Evolutionary conservation across 164 flowering plant species (phyloP), one percentile per base, ranked within the genome.

Genomic region (Protea cynaroides): DNA sequence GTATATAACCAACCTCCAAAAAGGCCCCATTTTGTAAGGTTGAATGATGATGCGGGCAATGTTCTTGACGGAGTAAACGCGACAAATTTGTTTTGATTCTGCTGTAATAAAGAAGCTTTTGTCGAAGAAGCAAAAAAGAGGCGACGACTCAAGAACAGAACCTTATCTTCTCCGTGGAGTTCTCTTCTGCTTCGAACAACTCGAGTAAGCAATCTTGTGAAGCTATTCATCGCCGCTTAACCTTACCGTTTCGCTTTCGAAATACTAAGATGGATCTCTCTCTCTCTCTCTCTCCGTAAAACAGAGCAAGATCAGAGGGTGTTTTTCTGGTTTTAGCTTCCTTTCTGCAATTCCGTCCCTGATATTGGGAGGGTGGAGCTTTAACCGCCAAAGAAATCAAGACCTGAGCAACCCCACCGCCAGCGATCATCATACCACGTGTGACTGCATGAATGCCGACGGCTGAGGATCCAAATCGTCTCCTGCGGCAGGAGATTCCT

Each of bases 181-280:
- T 61, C 37, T 23, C 25, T 10, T 29, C 34, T 29, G 5, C 34
- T 29, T 61, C 53, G 59, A 59, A 59, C 18, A 10, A 11, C 18
- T 59, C 47, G 62, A 8, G 62, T 40, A 40, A 59, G 8, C 50
- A 59, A 14, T 59, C 50, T 40, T 59, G 50, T 25, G 24, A 59
- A 59, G 50, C 62, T 40, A 50, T 40, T 59, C 62, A 59, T 59
- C 23, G 8, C 46, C 7, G 24, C 49, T 29, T 29, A 29, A 29
- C 34, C 34, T 29, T 29, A 29, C 34, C 5, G 5, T 29, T 29
- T 29, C 2, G 34, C 34, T 29, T 29, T 5, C 34, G 34, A 29
- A 29, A 29, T 29, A 47, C 24, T 72, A 65, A 4, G 86, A 82
- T 12, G 75, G 71, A 1, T 7, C 7, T 40, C 62, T 57, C 4